Evolutionary conservation across 106 monocot genomes (phyloP).

Genomic region (Platanthera zijinensis): DNA sequence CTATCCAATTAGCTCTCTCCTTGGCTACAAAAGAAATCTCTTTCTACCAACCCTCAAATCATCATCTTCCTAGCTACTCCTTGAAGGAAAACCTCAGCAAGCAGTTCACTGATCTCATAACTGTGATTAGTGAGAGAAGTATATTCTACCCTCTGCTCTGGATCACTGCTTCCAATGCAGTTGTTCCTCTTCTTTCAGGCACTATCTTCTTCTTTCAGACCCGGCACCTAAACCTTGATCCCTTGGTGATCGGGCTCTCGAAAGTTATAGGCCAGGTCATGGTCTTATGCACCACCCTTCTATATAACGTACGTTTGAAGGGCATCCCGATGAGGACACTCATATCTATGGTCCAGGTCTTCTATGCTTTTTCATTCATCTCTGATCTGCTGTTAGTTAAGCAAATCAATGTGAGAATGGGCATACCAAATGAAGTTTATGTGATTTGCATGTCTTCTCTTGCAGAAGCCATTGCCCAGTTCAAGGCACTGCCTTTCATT

Average conservation of each 20-base stretch:
- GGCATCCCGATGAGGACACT: constrained; percentile 45
- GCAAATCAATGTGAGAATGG: constrained; percentile 61
- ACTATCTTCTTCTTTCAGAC: constrained; percentile 82
- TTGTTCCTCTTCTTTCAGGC: constrained; percentile 77
- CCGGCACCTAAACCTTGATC: constrained; percentile 52
- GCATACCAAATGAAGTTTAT: constrained; percentile 63
- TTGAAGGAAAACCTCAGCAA: constrained; percentile 37
- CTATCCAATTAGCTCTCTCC: constrained; percentile 53
- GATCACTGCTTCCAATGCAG: constrained; percentile 54
- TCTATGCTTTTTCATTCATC: constrained; percentile 58
- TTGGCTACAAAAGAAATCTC: constrained; percentile 34
- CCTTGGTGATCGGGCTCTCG: constrained; percentile 68
- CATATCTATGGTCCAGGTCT: constrained; percentile 45
- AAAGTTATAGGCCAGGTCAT: constrained; percentile 74
- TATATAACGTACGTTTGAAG: constrained; percentile 53
- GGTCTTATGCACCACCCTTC: constrained; percentile 43
- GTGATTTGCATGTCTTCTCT: constrained; percentile 67
- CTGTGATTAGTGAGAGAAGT: constrained; percentile 31
- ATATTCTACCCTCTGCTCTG: constrained; percentile 58
- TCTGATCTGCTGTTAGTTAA: constrained; percentile 68
- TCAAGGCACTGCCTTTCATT: constrained; percentile 71
- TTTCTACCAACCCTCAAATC: not conserved
- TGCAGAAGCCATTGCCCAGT: constrained; percentile 81
- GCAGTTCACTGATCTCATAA: constrained; percentile 45
- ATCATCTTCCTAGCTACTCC: constrained; percentile 16